Conservation (phyloP, 352 stramenopile species). For the Phytopythium ostracodes region DNA sequence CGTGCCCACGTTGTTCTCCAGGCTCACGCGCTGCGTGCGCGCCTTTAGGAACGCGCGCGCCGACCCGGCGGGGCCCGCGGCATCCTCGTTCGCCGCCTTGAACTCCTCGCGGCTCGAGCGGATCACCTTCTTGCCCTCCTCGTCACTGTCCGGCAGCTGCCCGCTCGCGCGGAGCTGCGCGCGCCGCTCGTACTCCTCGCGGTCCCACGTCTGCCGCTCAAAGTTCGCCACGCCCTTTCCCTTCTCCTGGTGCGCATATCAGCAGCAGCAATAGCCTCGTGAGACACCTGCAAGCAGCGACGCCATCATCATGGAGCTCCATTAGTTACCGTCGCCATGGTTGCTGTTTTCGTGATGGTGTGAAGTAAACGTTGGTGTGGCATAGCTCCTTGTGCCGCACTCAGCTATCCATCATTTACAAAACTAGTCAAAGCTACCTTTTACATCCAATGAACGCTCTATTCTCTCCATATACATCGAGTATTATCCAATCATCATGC, state of each 20-base stretch:
- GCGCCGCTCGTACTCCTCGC: slow-evolving; percentile 70
- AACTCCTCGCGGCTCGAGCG: slow-evolving; percentile 76
- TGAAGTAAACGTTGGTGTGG: too few species aligned
- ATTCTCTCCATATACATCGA: background rate
- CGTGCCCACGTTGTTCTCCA: slow-evolving; percentile 84
- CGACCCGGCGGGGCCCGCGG: slow-evolving; percentile 56
- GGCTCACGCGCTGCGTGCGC: slow-evolving; percentile 63
- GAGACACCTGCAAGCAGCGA: background rate
- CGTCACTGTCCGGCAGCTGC: slow-evolving; percentile 49
- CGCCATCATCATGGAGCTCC: background rate
- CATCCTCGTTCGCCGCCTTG: slow-evolving; percentile 55
- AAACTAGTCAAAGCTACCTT: background rate
- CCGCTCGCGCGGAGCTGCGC: slow-evolving; percentile 71
- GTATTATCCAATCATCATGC: slow-evolving; percentile 1
- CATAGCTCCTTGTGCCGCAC: too few species aligned
- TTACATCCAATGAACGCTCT: background rate
- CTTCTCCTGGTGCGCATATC: slow-evolving; percentile 45
- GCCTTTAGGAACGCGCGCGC: slow-evolving; percentile 78
- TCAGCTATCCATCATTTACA: background rate
- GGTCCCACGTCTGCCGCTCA: slow-evolving; percentile 80
- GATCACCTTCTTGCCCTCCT: slow-evolving; percentile 65
- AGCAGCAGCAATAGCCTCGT: background rate
- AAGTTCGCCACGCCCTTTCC: slow-evolving; percentile 71
- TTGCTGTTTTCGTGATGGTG: background rate
- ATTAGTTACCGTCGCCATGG: background rate